Evolutionary conservation across 225 moss, liverwort and hornwort genomes (phyloP), one percentile per base, ranked within the genome.

Genomic region (Antitrichia curtipendula): DNA sequence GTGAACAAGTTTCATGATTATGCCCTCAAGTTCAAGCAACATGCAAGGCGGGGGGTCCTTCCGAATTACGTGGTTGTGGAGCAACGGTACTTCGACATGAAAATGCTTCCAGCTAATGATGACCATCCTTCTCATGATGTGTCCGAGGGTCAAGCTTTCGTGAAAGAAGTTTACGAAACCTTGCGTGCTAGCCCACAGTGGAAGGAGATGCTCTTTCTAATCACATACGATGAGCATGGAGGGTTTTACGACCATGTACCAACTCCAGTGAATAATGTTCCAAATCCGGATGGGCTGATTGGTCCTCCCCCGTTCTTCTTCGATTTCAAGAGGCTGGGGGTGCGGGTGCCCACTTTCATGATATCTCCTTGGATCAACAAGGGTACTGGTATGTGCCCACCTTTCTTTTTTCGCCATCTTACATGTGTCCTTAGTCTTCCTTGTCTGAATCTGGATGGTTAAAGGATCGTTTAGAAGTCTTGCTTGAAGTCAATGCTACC

Each of bases 361-460:
- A 94, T 99, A 86, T 99, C 99, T 47, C 99, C 99, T 76, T 99
- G 99, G 99, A 99, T 99, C 90, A 95, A 97, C 92, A 97, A 96
- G 93, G 99, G 99, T 27, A 93, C 94, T 89, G 99, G 97, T 98
- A 91, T 68, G 91, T 78, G 28, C 62, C 40, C 25, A 52, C 28
- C 53, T 70, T 58, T 53, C 49, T 24, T 27, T 80, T 58, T 45
- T n/a, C n/a, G 13, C 70, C 63, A 72, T 81, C 62, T 81, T 25
- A 63, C 73, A 13, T 57, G 40, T 61, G 23, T 85, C 47, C 56
- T 20, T 19, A 53, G 18, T 63, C 76, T 68, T 80, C 69, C 69
- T 68, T 68, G 57, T 62, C 76, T 59, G 68, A 53, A 71, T 36
- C 65, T 78, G 45, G 27, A 79, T 69, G 81, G 50, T 41, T 65